Base-by-base conservation (phyloP, 2,329 filamentous ascomycete species). In the Calonectria ilicicola region DNA sequence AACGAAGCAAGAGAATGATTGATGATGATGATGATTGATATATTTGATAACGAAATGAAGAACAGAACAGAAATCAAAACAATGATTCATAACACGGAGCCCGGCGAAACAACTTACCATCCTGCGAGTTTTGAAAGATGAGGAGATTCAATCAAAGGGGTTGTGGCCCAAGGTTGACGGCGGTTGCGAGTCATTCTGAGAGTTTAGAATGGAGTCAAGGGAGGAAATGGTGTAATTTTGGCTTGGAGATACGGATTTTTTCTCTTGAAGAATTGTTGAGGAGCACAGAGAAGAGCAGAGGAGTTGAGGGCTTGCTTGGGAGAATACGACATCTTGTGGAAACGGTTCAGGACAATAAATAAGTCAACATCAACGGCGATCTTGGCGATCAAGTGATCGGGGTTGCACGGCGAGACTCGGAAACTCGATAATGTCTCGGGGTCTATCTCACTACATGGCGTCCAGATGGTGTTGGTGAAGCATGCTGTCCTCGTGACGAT, bases 121-220 rank as follows among this genome's bases (percentile, higher is more conserved):
- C 93, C 93, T 73, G 92, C 92, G 66, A 87, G 88, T 78, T 90
- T 87, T 63, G 92, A 94, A 15, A 95, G 86, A 7, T 89, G 74
- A 58, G 74, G 74, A 51, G 74, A 75, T 58, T 72, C 70, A 64
- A 75, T 75, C 32, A 75, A 70, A 27, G 74, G 74, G 7, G 74
- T 75, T 12, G 65, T 75, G 60, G 71, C 72, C 74, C 74, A 75
- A 19, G 74, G 74, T 27, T 75, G 74, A 29, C 53, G 69, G 26
- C 74, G 74, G 60, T 75, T 73, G 65, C 73, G 70, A 27, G 74
- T 75, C 74, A 75, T 75, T n/a, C 23, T 74, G 64, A 35, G 65
- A 21, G 10, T 44, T 49, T 14, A 17, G 17, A 19, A 29, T 69
- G 58, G 19, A 14, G 8, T 15, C 19, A 44, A 26, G 21, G 17